Base-by-base conservation (phyloP, 2,329 filamentous ascomycete genomes). In the Alternaria solani region DNA sequence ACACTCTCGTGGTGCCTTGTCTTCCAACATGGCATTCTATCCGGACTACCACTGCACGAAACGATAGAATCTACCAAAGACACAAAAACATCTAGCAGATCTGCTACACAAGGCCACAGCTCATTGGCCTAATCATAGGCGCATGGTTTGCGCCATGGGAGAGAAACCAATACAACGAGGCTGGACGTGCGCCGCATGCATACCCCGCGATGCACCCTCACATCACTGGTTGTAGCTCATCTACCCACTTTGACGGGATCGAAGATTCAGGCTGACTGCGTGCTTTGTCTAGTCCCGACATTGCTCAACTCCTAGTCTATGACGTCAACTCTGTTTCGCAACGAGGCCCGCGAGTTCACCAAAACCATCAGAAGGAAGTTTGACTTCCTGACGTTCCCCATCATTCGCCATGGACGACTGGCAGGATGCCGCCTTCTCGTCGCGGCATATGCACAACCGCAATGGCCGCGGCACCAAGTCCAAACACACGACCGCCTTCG, bases 401-500 rank as follows among this genome's bases (percentile, higher is more conserved):
- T 12, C 7, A 9, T 34, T 48, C n/a, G 12, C 28, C 44, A 59
- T 56, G 52, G 38, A 55, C 18, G 70, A 72, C 55, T 72, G 70
- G 70, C 68, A 72, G 57, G 65, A 71, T 36, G 61, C 64, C 14
- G 68, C 66, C 16, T 65, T 72, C 51, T 61, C 57, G 20, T 65
- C 65, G 11, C 68, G 70, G 3, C 68, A 72, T 53, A 71, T 72
- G 62, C 68, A 72, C 58, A 72, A 72, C 47, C 63, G 67, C 49
- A 62, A 54, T 2, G 41, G 51, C 1, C 57, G 63, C 16, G 59
- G 51, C 11, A 46, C 34, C 12, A 66, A 66, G 39, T 59, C 64
- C n/a, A 66, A 59, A 46, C 57, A 62, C 30, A 51, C 30, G 16
- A 49, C 41, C 39, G 51, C 58, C 7, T 72, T 72, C 25, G 68